phyloP scores from a whole-genome alignment of 306 rosid genomes.

The Medicago ruthenica region DNA sequence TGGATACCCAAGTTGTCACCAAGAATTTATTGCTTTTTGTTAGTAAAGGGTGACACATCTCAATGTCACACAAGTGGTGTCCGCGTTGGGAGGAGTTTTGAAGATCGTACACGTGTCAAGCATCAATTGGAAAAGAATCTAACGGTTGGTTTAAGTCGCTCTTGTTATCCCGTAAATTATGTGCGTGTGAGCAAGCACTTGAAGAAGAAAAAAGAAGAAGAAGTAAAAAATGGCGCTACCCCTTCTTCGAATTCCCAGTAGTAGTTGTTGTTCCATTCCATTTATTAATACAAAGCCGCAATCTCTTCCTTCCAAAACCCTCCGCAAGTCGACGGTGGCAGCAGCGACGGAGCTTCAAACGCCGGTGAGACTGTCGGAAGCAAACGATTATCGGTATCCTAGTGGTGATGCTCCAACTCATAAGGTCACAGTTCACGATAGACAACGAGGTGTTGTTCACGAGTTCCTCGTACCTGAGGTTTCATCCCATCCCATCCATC shows the following conservation, averaged over 20 bases:
- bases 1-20: too few species aligned
- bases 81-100: background rate
- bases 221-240: slow-evolving; percentile 60
- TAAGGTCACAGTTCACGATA: slow-evolving; percentile 87
- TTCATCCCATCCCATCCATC: background rate
- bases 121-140: slow-evolving; percentile 34
- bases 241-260: slow-evolving; percentile 50
- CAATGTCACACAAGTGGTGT: too few species aligned
- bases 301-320: slow-evolving; percentile 41
- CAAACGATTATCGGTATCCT: slow-evolving; percentile 40
- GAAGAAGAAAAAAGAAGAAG: background rate
- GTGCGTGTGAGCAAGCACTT: background rate
- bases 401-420: slow-evolving; percentile 60
- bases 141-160: slow-evolving; percentile 36
- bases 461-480: slow-evolving; percentile 95
- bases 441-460: slow-evolving; percentile 79
- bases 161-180: slow-evolving; percentile 43
- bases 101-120: slow-evolving; percentile 38
- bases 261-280: slow-evolving; percentile 53
- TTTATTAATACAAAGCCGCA: slow-evolving; percentile 24
- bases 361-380: slow-evolving; percentile 43
- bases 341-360: slow-evolving; percentile 66
- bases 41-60: too few species aligned
- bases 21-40: too few species aligned
- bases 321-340: slow-evolving; percentile 52